Conservation (phyloP, 2,329 filamentous ascomycete genomes). For the Coniosporium tulheliwenetii region DNA sequence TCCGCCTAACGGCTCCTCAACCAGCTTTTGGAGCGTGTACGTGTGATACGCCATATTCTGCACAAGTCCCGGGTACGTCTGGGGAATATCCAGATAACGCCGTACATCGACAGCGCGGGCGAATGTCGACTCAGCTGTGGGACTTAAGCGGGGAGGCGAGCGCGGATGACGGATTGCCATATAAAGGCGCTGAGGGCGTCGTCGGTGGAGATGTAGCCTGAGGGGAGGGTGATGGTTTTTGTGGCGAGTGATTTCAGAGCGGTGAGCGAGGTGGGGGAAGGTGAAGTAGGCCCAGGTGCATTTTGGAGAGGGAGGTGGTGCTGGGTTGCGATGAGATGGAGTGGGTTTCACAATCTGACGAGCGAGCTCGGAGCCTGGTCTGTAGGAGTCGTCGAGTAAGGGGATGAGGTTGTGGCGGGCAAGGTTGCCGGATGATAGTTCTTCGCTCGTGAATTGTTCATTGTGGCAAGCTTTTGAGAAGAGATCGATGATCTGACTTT, state of each 20-base stretch:
- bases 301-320: slow-evolving; percentile 7
- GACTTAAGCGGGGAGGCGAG: slow-evolving; percentile 21
- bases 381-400: slow-evolving; percentile 20
- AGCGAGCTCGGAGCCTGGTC: slow-evolving; percentile 19
- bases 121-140: slow-evolving; percentile 15
- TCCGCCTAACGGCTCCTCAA: slow-evolving; percentile 15
- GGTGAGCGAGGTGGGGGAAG: slow-evolving; percentile 23
- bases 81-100: slow-evolving; percentile 23
- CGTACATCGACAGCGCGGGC: slow-evolving; percentile 36
- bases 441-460: slow-evolving; percentile 29
- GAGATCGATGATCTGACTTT: slow-evolving; percentile 29
- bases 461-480: slow-evolving; percentile 33
- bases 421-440: slow-evolving; percentile 28
- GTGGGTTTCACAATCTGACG: slow-evolving; percentile 17
- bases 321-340: slow-evolving; percentile 3
- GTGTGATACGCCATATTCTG: slow-evolving; percentile 30
- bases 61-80: slow-evolving; percentile 32
- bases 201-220: slow-evolving; percentile 34
- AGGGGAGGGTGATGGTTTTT: slow-evolving; percentile 4
- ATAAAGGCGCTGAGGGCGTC: slow-evolving; percentile 36
- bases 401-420: slow-evolving; percentile 22
- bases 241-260: slow-evolving; percentile 25
- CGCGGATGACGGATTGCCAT: slow-evolving; percentile 30
- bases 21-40: slow-evolving; percentile 12
- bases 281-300: slow-evolving; percentile 31